Evolutionary conservation across 345 rosid genomes (phyloP), one percentile per base, ranked within the genome.

Genomic region (Hibiscus syriacus): DNA sequence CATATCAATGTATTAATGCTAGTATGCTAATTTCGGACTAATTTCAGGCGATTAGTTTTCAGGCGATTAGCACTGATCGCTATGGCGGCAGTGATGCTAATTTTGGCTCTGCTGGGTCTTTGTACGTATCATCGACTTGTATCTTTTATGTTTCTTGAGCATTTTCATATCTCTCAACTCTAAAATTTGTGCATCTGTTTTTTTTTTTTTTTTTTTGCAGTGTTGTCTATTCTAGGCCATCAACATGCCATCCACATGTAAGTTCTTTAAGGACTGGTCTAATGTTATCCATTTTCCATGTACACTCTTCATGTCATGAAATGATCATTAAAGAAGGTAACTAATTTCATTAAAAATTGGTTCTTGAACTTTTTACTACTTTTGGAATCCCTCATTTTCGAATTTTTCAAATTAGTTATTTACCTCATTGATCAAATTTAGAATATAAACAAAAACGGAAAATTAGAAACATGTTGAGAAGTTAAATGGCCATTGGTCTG

Each of bases 71-170:
- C 89, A 39, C 73, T 94, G 81, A 85, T 94, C 26, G 69, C 85
- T 1, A 90, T 94, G 27, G 96, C 97, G 38, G 85, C 86, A 2
- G 81, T 91, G 74, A 94, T 94, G 97, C 90, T 94, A 72, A 66
- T 91, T 55, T 77, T 94, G 57, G 84, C 96, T 69, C 75, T 91
- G 43, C 70, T 91, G 74, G 97, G 96, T 69, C 85, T 91, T 68
- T 69, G 97, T 94, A 83, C 48, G 98, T 80, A 59, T 59, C 19
- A 12, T 30, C 39, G 29, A 43, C 29, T 13, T 10, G 25, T 17
- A 22, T 27, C 53, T 48, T 72, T 19, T 20, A 9, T 65, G 30
- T 70, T 61, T 29, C 69, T 56, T 34, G 73, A 64, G 55, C 75
- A 41, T 65, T 57, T 64, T 29, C 55, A 38, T 41, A 56, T 46